Percentiles rank a stretch among this genome's conserved stretches.
Conservation (phyloP, 140 eudicot genomes). For the Ambrosia hybrid region DNA sequence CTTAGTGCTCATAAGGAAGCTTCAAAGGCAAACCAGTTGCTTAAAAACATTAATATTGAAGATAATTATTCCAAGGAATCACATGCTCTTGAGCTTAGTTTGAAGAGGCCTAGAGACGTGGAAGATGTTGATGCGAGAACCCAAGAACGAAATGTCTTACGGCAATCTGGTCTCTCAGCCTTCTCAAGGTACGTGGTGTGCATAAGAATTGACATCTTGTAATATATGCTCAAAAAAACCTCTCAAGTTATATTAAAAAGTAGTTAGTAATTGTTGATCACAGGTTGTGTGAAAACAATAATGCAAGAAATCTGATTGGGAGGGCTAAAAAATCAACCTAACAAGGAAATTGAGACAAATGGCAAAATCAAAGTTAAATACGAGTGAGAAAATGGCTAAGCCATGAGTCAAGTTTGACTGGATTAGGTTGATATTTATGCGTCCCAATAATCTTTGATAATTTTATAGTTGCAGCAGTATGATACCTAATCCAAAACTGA, state of each 20-base stretch:
- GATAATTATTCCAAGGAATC: constrained; percentile 34
- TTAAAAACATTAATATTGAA: constrained; percentile 31
- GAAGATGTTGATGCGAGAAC: constrained; percentile 38
- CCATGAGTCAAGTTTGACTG: neutral
- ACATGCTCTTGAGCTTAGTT: constrained; percentile 62
- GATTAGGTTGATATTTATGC: neutral
- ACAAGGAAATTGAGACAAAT: neutral
- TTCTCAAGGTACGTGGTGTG: constrained; percentile 55
- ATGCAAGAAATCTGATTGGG: too few species aligned
- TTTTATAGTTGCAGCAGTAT: neutral
- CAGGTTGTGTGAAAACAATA: too few species aligned
- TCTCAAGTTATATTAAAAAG: too few species aligned
- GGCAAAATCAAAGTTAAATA: constrained; percentile 3
- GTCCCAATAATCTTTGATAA: neutral
- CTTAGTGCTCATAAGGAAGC: constrained; percentile 35
- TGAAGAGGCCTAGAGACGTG: constrained; percentile 49
- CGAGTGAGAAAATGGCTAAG: neutral
- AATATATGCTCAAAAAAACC: too few species aligned
- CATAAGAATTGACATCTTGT: neutral
- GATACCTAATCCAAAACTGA: too few species aligned
- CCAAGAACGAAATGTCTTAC: constrained; percentile 46
- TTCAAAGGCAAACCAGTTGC: constrained; percentile 28
- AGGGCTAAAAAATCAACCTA: too few species aligned
- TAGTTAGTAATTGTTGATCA: too few species aligned
- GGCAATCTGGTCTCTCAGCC: constrained; percentile 67